Evolutionary conservation across 192 early-diverging fungal species (phyloP), one percentile per base, ranked within the genome.

Genomic region (Rhizoclosmatium globosum): DNA sequence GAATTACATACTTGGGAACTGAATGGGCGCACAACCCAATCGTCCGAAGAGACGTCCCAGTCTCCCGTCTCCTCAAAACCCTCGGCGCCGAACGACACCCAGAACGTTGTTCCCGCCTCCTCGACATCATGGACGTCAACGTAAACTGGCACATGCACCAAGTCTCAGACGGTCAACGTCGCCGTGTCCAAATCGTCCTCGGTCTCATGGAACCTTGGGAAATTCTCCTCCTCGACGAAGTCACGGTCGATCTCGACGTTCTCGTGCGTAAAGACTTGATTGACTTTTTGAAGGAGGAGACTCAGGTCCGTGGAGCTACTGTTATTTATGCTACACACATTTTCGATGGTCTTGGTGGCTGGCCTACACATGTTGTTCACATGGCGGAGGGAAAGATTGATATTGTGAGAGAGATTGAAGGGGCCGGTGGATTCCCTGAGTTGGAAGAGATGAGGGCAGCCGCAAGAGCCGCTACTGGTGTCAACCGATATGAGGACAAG

Each of bases 271-370:
- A 82, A 4, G 89, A 93, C 79, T 85, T 94, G 48, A 78, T 94
- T 13, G 61, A 83, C 11, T 94, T 91, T 77, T 77, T 94, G n/a
- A 85, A 85, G 53, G 64, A 81, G 41, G 94, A 94, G 82, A 90
- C 93, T 13, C 87, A 88, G 61, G 57, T 67, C 11, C 84, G 92
- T 47, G 79, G 79, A 31, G 90, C 89, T 3, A 91, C 94, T 3
- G 91, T 94, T 50, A 79, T 94, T 31, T 94, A 94, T 80, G 93
- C 93, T 15, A 94, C 94, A 6, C 94, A 94, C 80, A 94, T 94
- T 73, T 94, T 94, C 79, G 94, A 94, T 85, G 92, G 92, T 48
- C 82, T 92, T 1, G 89, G 90, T 66, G 86, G 87, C 9, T 94
- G 92, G 91, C 90, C 92, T 2, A 90, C 92, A 39, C 93, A 94